Evolutionary conservation across 768 basidiomycete species (phyloP).

Genomic region (Hebeloma cylindrosporum): DNA sequence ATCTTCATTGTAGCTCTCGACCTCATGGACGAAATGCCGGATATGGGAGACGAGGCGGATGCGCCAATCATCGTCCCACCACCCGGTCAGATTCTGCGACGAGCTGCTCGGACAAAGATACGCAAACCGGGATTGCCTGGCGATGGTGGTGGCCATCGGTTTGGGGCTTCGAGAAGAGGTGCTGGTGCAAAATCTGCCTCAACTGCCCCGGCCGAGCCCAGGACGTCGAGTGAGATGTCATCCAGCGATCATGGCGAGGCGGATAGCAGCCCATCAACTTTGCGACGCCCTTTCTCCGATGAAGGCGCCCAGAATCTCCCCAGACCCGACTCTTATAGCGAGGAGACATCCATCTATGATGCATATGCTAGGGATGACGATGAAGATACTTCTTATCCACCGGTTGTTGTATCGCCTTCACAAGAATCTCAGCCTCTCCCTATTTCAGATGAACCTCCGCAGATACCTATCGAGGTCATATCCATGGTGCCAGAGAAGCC

Average conservation of each 20-base stretch:
- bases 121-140: conserved; percentile 78
- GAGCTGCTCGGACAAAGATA: conserved; percentile 93
- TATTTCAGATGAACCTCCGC: conserved; percentile 15
- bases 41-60: conserved; percentile 78
- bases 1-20: conserved; percentile 50
- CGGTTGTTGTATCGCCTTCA: conserved; percentile 14
- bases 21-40: conserved; percentile 64
- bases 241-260: conserved; percentile 68
- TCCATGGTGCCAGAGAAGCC: conserved; percentile 11
- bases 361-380: conserved; percentile 67
- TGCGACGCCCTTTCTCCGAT: conserved; percentile 47
- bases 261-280: conserved; percentile 33
- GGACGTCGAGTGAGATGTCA: conserved; percentile 70
- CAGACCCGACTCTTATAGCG: conserved; percentile 75
- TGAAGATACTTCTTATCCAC: conserved; percentile 39
- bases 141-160: conserved; percentile 84
- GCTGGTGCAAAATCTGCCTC: conserved; percentile 29
- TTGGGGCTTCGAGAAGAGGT: conserved; percentile 51
- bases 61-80: conserved; percentile 89
- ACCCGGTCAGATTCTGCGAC: conserved; percentile 86
- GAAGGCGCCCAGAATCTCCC: conserved; percentile 35
- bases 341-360: conserved; percentile 83
- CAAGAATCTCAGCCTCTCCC: conserved; percentile 15
- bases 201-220: conserved; percentile 37
- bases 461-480: conserved; percentile 12